These are phyloP conservation scores for Acidomyces sp. DNA, from an alignment of 495 filamentous ascomycete species.

Conservation along the genomic window DNA sequence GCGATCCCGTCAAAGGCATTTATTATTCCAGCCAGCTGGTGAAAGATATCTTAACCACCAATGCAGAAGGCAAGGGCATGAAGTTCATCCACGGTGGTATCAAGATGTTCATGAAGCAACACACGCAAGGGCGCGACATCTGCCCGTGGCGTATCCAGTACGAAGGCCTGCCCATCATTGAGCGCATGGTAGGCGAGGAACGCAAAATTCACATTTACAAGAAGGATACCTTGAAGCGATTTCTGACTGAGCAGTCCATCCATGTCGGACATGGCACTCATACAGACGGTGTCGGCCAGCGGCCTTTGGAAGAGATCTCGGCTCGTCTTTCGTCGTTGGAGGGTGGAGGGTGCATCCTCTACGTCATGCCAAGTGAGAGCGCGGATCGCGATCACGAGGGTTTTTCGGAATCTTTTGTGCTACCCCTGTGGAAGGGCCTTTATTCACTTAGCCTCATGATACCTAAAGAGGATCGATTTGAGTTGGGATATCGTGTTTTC, in stretches of 20 bases:
- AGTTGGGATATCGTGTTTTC: constrained; percentile 82
- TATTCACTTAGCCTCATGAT: constrained; percentile 88
- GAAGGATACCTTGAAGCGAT: constrained; percentile 58
- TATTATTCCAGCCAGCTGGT: constrained; percentile 88
- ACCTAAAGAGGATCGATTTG: constrained; percentile 84
- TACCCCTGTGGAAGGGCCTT: constrained; percentile 84
- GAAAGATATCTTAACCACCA: constrained; percentile 63
- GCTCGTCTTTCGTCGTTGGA: constrained; percentile 63
- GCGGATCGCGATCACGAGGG: constrained; percentile 48
- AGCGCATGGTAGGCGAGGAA: constrained; percentile 71
- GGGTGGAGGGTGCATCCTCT: constrained; percentile 85
- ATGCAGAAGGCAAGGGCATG: constrained; percentile 68
- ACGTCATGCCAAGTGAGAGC: constrained; percentile 50
- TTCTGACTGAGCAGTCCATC: constrained; percentile 92
- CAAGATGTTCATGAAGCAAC: constrained; percentile 97
- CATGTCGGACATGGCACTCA: constrained; percentile 45
- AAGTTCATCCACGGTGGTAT: constrained; percentile 95
- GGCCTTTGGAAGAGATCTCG: constrained; percentile 72
- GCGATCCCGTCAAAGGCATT: constrained; percentile 70
- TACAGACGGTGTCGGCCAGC: constrained; percentile 38
- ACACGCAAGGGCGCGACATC: constrained; percentile 67
- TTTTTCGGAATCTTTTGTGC: constrained; percentile 67
- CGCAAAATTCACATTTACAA: constrained; percentile 61
- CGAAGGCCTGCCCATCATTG: constrained; percentile 76
- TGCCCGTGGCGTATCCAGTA: constrained; percentile 92